Evolutionary conservation across 2,329 filamentous ascomycete genomes (phyloP).

Genomic region (Blastomyces percursus): DNA sequence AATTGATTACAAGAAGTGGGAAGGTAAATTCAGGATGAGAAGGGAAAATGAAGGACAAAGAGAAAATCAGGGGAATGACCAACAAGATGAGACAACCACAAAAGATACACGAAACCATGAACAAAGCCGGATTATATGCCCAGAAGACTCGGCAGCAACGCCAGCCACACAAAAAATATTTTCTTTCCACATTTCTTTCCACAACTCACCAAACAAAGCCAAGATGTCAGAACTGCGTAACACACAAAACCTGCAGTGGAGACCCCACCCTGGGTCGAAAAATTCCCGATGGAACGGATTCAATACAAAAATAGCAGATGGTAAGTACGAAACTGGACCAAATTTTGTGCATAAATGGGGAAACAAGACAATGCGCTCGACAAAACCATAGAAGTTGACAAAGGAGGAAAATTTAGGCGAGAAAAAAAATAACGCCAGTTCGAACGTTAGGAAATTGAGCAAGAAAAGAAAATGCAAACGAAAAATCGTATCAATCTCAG

Average conservation of each 20-base stretch:
- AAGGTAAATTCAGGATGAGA: background rate
- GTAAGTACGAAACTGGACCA: background rate
- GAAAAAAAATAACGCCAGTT: background rate
- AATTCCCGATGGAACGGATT: background rate
- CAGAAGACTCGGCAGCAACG: slow-evolving; percentile 5
- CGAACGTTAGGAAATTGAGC: background rate
- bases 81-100: slow-evolving; percentile 1
- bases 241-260: background rate
- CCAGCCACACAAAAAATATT: slow-evolving; percentile 6
- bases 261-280: background rate
- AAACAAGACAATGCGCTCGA: background rate
- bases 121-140: background rate
- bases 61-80: background rate
- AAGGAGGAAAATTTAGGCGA: slow-evolving; percentile 5
- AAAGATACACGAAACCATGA: background rate
- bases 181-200: background rate
- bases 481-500: slow-evolving; percentile 4
- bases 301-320: background rate
- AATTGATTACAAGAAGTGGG: background rate
- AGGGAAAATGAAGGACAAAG: background rate
- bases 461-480: background rate
- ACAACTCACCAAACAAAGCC: background rate
- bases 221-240: background rate
- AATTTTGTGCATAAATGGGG: background rate
- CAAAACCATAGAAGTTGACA: background rate